These are phyloP conservation scores for Hordeum pubiflorum DNA, from an alignment of 202 grass and related monocot genomes.

Conservation along the genomic window DNA sequence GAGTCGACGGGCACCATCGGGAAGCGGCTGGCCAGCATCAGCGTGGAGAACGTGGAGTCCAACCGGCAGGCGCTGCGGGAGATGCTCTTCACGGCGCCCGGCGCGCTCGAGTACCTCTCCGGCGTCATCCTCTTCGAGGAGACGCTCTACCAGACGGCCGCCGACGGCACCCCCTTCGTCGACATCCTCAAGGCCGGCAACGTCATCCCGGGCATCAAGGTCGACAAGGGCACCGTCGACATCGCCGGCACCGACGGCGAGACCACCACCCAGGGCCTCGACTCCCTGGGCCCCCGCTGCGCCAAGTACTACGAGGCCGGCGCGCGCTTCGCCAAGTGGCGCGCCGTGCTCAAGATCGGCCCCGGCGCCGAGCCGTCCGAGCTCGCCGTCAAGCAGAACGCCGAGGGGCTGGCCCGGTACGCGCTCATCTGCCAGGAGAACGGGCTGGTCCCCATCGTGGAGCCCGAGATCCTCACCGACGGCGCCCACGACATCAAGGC, in stretches of 20 bases:
- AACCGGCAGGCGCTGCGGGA: slow-evolving; percentile 91
- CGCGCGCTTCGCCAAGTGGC: slow-evolving; percentile 92
- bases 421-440: slow-evolving; percentile 82
- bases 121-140: slow-evolving; percentile 97
- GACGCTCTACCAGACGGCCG: slow-evolving; percentile 72
- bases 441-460: slow-evolving; percentile 83
- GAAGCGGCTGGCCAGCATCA: slow-evolving; percentile 92
- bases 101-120: slow-evolving; percentile 53
- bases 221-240: slow-evolving; percentile 87
- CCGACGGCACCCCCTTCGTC: slow-evolving; percentile 62
- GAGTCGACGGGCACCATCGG: slow-evolving; percentile 95
- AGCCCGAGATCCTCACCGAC: slow-evolving; percentile 93
- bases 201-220: slow-evolving; percentile 84
- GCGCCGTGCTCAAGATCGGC: slow-evolving; percentile 84
- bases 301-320: slow-evolving; percentile 73
- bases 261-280: slow-evolving; percentile 76
- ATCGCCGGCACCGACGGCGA: slow-evolving; percentile 66
- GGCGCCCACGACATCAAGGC: slow-evolving; percentile 57
- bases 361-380: slow-evolving; percentile 54
- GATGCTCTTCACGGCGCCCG: slow-evolving; percentile 64
- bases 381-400: slow-evolving; percentile 66
- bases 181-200: slow-evolving; percentile 51
- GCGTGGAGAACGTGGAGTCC: slow-evolving; percentile 75
- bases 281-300: slow-evolving; percentile 65
- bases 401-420: slow-evolving; percentile 78